Evolutionary conservation across 306 rosid genomes (phyloP).

Genomic region (Albizia julibrissin): DNA sequence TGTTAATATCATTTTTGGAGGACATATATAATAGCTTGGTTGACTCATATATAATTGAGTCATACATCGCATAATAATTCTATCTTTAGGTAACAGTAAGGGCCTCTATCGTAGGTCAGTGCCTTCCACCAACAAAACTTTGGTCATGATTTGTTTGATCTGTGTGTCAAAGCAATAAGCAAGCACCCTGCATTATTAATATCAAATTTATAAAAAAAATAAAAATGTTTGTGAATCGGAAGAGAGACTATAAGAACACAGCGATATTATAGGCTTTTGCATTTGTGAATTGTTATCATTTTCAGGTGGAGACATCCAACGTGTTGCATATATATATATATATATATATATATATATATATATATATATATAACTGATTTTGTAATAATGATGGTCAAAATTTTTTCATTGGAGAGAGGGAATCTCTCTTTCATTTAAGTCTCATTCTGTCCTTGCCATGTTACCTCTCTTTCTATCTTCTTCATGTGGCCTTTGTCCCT

Average conservation of each 20-base stretch:
- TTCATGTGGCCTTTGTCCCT: not conserved
- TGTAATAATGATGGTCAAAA: not conserved
- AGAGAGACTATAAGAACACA: not conserved
- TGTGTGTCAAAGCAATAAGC: not conserved
- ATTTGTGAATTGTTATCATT: not conserved
- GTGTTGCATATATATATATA: not conserved
- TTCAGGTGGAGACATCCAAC: not conserved
- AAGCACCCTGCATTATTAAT: not conserved
- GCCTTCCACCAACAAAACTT: constrained; percentile 11
- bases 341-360: not conserved
- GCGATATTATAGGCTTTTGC: not conserved
- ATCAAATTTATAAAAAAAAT: no score
- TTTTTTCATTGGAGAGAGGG: not conserved
- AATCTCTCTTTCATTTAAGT: not conserved
- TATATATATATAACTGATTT: not conserved
- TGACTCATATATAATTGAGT: not conserved
- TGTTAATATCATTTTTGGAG: not conserved
- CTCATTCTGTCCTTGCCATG: not conserved
- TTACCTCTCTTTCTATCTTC: not conserved
- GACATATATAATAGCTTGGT: not conserved
- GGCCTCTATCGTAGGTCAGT: not conserved
- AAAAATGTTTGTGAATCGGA: not conserved
- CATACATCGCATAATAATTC: not conserved
- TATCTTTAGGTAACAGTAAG: not conserved
- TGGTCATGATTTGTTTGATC: not conserved